These are phyloP conservation scores for Pisolithus thermaeus DNA, from an alignment of 1,284 basidiomycete species.

Conservation along the genomic window DNA sequence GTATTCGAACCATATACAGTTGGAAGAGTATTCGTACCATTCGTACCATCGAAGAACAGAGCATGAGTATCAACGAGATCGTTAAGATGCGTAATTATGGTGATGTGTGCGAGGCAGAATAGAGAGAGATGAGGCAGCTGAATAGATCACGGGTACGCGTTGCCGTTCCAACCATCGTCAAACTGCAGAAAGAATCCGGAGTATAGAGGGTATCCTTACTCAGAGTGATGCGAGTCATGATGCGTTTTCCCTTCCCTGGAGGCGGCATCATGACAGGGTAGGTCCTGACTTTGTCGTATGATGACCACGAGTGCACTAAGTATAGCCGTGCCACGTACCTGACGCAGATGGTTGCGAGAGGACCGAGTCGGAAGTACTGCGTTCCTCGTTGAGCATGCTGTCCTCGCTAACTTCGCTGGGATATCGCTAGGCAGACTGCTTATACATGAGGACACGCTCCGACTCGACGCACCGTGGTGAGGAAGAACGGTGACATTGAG, in stretches of 20 bases:
- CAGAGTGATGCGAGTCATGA: too few relatives aligned
- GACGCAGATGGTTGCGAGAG: slow-evolving; percentile 25
- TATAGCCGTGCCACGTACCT: slow-evolving; percentile 21
- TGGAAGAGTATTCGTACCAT: too few relatives aligned
- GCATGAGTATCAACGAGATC: slow-evolving; percentile 22
- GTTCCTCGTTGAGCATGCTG: slow-evolving; percentile 23
- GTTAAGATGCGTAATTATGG: slow-evolving; percentile 23
- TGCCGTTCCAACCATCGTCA: too few relatives aligned
- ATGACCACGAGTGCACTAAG: slow-evolving; percentile 58
- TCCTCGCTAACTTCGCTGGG: slow-evolving; percentile 30
- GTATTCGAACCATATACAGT: too few relatives aligned
- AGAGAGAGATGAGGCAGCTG: too few relatives aligned
- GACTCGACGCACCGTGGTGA: slow-evolving; percentile 35
- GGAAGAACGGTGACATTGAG: slow-evolving; percentile 55
- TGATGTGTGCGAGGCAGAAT: slow-evolving; percentile 15
- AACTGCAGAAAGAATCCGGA: too few relatives aligned
- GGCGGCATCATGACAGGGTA: slow-evolving; percentile 59
- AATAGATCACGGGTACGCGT: too few relatives aligned
- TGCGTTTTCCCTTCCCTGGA: slow-evolving; percentile 49
- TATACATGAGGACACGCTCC: slow-evolving; percentile 32
- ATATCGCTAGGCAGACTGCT: slow-evolving; percentile 26
- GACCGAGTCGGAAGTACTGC: slow-evolving; percentile 9
- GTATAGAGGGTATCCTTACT: too few relatives aligned
- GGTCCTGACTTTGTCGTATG: slow-evolving; percentile 61
- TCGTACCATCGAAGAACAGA: too few relatives aligned